Evolutionary conservation across 2,329 filamentous ascomycete genomes (phyloP), one percentile per base, ranked within the genome.

Genomic region (Beauveria sp.): DNA sequence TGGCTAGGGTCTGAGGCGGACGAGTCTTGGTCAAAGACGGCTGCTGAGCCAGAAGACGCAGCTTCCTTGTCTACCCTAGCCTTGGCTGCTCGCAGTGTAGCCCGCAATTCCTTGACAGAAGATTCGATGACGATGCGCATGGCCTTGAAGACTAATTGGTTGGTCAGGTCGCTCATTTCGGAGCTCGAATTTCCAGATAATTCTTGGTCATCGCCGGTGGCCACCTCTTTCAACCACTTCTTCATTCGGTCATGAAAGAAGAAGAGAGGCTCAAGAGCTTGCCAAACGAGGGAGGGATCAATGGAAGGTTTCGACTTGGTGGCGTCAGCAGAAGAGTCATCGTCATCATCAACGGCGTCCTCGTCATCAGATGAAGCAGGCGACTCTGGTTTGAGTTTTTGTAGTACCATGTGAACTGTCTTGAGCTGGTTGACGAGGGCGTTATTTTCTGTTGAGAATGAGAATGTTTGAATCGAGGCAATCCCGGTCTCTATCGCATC

Each of bases 101-200:
- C 85, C 12, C 90, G 91, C 3, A 92, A 88, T 50, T 89, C 84
- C 59, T 87, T 88, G 72, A 97, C 96, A 69, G 97, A 86, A 1
- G 92, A 92, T 62, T 91, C 85, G 63, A 97, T 83, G 75, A 93
- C 96, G 0, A 93, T 91, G 0, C 92, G 90, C 20, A 97, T 79
- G 1, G 97, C 82, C 8, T 90, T 91, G 66, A 97, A 83, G 50
- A 97, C 84, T 70, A 96, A 96, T 73, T 97, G 92, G 52, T 88
- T 89, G 66, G 97, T 93, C 66, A 89, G 91, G 64, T 96, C 92
- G 48, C 65, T 65, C 46, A 70, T 20, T 53, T 69, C 64, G 0
- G 67, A 65, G 20, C 62, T 65, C 4, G 63, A 64, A 22, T 68
- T 64, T 18, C 62, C 60, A 0, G 60, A 18, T 1, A 64, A 63